Percentiles rank a stretch among this genome's conserved stretches.
phyloP scores from a whole-genome alignment of 108 stramenopile species.

The Skeletonema marinoi region DNA sequence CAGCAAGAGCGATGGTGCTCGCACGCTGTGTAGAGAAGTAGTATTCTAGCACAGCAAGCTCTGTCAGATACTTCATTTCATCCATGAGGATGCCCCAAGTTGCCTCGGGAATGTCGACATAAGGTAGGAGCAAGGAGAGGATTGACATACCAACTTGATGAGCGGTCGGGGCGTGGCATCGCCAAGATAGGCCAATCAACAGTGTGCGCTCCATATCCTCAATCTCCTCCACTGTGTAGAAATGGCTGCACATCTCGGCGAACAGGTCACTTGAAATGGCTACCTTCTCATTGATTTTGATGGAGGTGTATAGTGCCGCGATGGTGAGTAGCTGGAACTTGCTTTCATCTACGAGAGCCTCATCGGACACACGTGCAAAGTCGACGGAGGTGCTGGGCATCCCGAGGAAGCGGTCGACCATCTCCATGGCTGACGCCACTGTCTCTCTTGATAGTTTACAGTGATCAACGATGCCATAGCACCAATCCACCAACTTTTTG shows the following conservation, averaged over 20 bases:
- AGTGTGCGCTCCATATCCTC: conserved; percentile 55
- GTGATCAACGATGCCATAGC: too few relatives aligned
- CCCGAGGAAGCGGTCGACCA: conserved; percentile 23
- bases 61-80: conserved; percentile 28
- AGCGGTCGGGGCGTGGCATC: conserved; percentile 34
- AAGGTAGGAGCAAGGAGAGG: conserved; percentile 11
- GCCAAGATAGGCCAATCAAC: conserved; percentile 44
- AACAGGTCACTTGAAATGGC: conserved; percentile 54
- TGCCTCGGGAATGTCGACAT: background rate
- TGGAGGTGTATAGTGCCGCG: conserved; percentile 52
- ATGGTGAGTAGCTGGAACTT: conserved; percentile 58
- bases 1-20: conserved; percentile 34
- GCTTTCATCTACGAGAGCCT: conserved; percentile 32
- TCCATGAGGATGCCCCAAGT: conserved; percentile 23
- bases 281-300: conserved; percentile 56
- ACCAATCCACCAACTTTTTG: too few relatives aligned
- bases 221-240: conserved; percentile 48
- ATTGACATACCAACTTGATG: conserved; percentile 29
- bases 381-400: background rate
- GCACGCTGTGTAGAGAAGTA: conserved; percentile 16
- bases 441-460: too few relatives aligned
- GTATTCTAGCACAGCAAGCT: conserved; percentile 31
- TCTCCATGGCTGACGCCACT: too few relatives aligned
- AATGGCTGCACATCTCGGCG: conserved; percentile 55
- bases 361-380: too few relatives aligned